These are phyloP conservation scores for Thraustotheca clavata DNA, from an alignment of 352 stramenopile species.

Conservation along the genomic window DNA sequence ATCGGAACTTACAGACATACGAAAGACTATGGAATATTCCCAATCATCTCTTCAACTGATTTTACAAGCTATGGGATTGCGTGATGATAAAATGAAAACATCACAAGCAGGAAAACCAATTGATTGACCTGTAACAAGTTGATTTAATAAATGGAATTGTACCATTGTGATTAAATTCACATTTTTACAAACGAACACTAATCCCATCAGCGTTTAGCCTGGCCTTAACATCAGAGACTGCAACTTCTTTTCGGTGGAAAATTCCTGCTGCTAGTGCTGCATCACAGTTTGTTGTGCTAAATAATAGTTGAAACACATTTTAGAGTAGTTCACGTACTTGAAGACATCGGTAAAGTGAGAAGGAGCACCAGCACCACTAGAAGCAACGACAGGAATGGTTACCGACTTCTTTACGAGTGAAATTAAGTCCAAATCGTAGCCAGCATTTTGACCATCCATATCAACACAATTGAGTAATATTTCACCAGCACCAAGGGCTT, in stretches of 20 bases:
- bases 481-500: constrained; percentile 94
- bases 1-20: constrained; percentile 7
- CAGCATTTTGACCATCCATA: constrained; percentile 95
- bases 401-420: constrained; percentile 79
- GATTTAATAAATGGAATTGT: neutral
- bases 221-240: constrained; percentile 92
- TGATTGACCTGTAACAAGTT: neutral
- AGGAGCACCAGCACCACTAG: constrained; percentile 90
- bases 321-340: constrained; percentile 22
- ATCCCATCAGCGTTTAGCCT: constrained; percentile 72
- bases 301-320: neutral
- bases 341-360: constrained; percentile 96
- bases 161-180: neutral
- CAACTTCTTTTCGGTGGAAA: constrained; percentile 96
- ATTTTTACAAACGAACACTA: constrained; percentile 35
- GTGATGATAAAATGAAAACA: neutral
- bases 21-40: constrained; percentile 8
- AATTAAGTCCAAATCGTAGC: constrained; percentile 72
- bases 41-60: neutral
- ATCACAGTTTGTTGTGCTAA: constrained; percentile 73
- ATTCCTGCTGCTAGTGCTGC: constrained; percentile 97
- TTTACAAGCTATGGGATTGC: constrained; percentile 1
- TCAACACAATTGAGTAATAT: constrained; percentile 99
- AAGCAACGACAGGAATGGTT: constrained; percentile 96
- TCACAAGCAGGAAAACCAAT: neutral